Base-by-base conservation (phyloP, 345 rosid genomes). In the Eucalyptus polyanthemos region DNA sequence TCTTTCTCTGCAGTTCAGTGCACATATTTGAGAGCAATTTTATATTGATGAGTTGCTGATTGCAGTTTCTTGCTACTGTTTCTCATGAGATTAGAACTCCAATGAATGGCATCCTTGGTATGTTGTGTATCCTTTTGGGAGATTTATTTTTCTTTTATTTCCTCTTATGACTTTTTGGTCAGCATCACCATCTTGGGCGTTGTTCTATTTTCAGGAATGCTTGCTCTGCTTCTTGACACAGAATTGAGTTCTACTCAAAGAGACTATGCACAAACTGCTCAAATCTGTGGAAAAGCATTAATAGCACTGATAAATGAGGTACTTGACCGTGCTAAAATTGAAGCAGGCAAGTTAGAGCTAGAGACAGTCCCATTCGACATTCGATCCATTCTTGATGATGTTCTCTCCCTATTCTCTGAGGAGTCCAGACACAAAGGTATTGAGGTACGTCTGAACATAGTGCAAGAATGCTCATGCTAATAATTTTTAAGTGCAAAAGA, bases 81-180 rank as follows among this genome's bases (percentile, higher is more conserved):
- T 98, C 99, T 86, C 99, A 98, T 88, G 99, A 98, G 92, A 98
- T 98, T 44, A 95, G 99, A 88, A 98, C 99, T 87, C 99, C 99
- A 8, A 98, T 98, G 99, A 98, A 98, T 93, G 99, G 99, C 87
- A 95, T 98, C 90, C 99, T 98, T 22, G 99, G 99, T 96, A 95
- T 24, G 91, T 88, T 40, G 15, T 25, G n/a, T 29, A 88, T 76
- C 24, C 90, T 62, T 72, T 67, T 31, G 58, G n/a, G 44, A 56
- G 62, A 40, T 50, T 85, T 80, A 40, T 80, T 69, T 67, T 14
- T 86, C 72, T n/a, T 58, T 34, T 86, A 9, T 37, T 86, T 29
- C 21, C 21, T 42, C 42, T 50, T 76, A 9, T 53, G 42, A 22
- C 19, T 62, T 42, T 86, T 86, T 65, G 29, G 56, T 49, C 27